Evolutionary conservation across 176 grass and related monocot species (phyloP).

Genomic region (Thinopyrum elongatum): DNA sequence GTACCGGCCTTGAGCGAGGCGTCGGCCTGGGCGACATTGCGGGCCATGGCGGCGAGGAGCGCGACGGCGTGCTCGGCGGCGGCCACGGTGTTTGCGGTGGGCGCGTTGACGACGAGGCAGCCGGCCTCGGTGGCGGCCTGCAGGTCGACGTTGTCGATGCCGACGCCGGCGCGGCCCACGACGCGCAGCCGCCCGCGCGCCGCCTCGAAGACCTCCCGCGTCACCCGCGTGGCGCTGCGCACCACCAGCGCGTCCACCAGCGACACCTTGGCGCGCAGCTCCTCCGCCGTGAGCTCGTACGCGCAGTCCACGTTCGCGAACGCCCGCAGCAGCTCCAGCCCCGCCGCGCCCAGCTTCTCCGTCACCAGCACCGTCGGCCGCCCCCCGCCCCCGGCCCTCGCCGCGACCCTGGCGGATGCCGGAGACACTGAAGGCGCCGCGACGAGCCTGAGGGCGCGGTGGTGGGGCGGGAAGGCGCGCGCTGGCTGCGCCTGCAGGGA

Average conservation of each 20-base stretch:
- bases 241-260: constrained; percentile 79
- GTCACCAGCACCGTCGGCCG: constrained; percentile 73
- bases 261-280: constrained; percentile 77
- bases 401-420: neutral
- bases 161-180: constrained; percentile 70
- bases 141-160: constrained; percentile 94
- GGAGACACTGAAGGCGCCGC: neutral
- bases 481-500: neutral
- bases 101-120: constrained; percentile 85
- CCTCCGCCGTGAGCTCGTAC: constrained; percentile 76
- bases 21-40: constrained; percentile 70
- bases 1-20: constrained; percentile 78
- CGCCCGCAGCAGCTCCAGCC: constrained; percentile 47
- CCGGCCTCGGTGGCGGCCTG: constrained; percentile 87
- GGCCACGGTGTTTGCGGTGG: constrained; percentile 78
- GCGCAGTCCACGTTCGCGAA: constrained; percentile 82
- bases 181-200: constrained; percentile 65
- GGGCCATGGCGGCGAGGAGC: constrained; percentile 75
- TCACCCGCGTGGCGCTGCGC: constrained; percentile 66
- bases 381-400: neutral
- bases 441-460: neutral
- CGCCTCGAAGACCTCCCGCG: constrained; percentile 83
- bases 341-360: constrained; percentile 58
- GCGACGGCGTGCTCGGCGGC: constrained; percentile 80
- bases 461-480: neutral